Conservation (phyloP, 225 moss, liverwort and hornwort genomes). For the Sphagnum tenellum region DNA sequence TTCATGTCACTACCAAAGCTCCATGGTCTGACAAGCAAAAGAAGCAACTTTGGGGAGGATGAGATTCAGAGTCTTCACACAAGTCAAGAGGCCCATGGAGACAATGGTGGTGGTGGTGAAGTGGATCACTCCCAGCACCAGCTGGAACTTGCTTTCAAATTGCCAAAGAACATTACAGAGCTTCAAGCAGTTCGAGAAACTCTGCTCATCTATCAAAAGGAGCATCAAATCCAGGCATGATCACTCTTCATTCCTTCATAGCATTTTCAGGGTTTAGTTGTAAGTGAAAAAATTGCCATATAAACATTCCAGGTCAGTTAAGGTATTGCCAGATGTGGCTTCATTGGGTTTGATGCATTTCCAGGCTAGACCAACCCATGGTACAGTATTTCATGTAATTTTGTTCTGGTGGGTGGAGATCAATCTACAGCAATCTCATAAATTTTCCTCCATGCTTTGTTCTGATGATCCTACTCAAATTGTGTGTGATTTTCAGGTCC, state of each 20-base stretch:
- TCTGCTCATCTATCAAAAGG: slow-evolving; percentile 37
- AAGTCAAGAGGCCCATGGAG: too few species aligned
- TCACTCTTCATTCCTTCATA: not conserved
- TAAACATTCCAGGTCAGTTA: too few species aligned
- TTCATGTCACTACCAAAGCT: slow-evolving; percentile 37
- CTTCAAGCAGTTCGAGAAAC: slow-evolving; percentile 29
- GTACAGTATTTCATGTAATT: not conserved
- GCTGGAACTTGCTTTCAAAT: slow-evolving; percentile 15
- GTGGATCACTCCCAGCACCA: too few species aligned
- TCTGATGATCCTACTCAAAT: too few species aligned
- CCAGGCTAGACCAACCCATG: not conserved
- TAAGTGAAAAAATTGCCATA: not conserved
- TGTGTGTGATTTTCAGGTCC: slow-evolving; percentile 12
- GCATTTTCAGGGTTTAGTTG: not conserved
- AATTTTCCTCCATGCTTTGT: too few species aligned
- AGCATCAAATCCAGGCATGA: slow-evolving; percentile 28
- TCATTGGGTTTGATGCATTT: not conserved
- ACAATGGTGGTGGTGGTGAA: too few species aligned
- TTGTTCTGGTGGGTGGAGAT: not conserved
- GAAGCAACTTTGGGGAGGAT: too few species aligned
- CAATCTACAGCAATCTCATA: not conserved
- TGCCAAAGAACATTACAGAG: slow-evolving; percentile 35
- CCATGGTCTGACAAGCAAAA: slow-evolving; percentile 2
- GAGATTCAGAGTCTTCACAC: too few species aligned
- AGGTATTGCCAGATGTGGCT: not conserved